A percentile compares a stretch with the other conserved stretches of the same genome.
phyloP scores from a whole-genome alignment of 164 flowering plant species.

The Protea cynaroides region DNA sequence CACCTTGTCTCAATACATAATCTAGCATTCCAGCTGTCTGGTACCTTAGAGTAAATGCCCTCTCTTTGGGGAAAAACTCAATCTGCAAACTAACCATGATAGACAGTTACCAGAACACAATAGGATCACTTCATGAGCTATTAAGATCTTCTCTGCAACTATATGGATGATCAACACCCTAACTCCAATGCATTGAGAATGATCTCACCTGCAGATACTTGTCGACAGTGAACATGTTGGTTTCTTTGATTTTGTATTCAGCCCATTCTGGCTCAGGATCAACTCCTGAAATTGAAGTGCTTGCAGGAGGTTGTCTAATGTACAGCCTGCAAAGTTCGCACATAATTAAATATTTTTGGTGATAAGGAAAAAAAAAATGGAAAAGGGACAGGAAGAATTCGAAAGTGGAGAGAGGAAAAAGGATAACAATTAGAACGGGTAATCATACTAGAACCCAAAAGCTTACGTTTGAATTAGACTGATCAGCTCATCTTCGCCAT shows the following conservation, averaged over 20 bases:
- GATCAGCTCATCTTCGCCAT: constrained; percentile 84
- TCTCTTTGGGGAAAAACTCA: constrained; percentile 74
- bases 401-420: too few species aligned
- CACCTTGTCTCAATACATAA: constrained; percentile 75
- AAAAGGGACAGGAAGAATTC: too few species aligned
- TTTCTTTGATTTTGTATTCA: constrained; percentile 93
- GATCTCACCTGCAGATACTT: constrained; percentile 89
- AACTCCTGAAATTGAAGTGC: constrained; percentile 43
- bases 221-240: constrained; percentile 92
- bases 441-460: neutral
- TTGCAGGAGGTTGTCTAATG: constrained; percentile 67
- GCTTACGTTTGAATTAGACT: constrained; percentile 91
- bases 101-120: constrained; percentile 22
- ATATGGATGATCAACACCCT: too few species aligned
- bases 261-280: constrained; percentile 75
- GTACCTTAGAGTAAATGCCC: constrained; percentile 82
- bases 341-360: neutral
- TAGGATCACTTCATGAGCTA: neutral
- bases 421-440: too few species aligned
- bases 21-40: constrained; percentile 97
- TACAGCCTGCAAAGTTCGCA: constrained; percentile 50
- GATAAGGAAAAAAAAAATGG: neutral
- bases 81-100: constrained; percentile 69
- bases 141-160: neutral
- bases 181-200: neutral